phyloP scores from a whole-genome alignment of 768 basidiomycete genomes.

The Collybia mongolica region DNA sequence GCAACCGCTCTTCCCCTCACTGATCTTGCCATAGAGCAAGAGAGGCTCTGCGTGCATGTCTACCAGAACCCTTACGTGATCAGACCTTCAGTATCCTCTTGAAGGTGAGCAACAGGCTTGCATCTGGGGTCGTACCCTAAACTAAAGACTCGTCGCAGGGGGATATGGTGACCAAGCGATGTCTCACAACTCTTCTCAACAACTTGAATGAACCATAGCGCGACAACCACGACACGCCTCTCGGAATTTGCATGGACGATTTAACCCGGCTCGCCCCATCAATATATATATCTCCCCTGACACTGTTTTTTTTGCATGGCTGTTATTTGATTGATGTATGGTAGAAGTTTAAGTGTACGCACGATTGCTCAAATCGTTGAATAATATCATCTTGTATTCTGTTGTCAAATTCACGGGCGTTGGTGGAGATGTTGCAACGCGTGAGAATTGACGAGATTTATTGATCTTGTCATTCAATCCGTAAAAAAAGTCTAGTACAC shows the following conservation, averaged over 20 bases:
- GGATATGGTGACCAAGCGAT: slow-evolving; percentile 97
- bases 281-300: slow-evolving; percentile 11
- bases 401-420: background rate
- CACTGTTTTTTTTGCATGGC: slow-evolving; percentile 23
- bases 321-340: slow-evolving; percentile 23
- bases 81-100: slow-evolving; percentile 89
- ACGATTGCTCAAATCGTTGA: background rate
- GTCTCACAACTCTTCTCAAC: slow-evolving; percentile 85
- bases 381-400: slow-evolving; percentile 1
- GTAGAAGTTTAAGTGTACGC: slow-evolving; percentile 17
- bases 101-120: slow-evolving; percentile 55
- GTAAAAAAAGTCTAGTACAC: no score
- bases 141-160: slow-evolving; percentile 47
- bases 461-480: no score
- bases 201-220: slow-evolving; percentile 75
- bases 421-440: no score
- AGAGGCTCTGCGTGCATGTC: slow-evolving; percentile 91
- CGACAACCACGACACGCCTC: background rate
- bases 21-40: slow-evolving; percentile 63
- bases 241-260: slow-evolving; percentile 11
- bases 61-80: slow-evolving; percentile 94
- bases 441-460: background rate
- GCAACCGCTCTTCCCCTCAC: background rate
- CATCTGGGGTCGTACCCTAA: slow-evolving; percentile 6
- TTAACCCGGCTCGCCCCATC: no score